phyloP scores from a whole-genome alignment of 805 yeast genomes.

The Zygoascus biomembranicola region DNA sequence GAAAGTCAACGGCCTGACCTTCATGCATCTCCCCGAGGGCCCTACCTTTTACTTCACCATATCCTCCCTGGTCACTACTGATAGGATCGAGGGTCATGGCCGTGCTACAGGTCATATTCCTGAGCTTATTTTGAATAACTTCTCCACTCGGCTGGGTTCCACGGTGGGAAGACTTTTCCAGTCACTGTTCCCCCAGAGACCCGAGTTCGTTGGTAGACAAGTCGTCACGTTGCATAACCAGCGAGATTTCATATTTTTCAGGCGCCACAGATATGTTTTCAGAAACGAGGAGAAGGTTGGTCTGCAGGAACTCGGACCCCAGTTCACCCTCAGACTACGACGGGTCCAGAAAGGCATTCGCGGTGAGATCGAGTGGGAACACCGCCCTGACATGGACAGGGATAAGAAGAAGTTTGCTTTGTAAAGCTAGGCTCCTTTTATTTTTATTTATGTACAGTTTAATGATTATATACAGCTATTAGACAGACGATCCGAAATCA shows the following conservation, averaged over 20 bases:
- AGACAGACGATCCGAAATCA: background rate
- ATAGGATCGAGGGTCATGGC: slow-evolving; percentile 80
- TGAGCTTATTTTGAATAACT: slow-evolving; percentile 85
- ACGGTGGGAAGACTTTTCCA: slow-evolving; percentile 91
- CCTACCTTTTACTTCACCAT: slow-evolving; percentile 91
- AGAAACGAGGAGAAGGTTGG: slow-evolving; percentile 89
- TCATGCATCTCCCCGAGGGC: slow-evolving; percentile 89
- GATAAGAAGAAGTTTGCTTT: slow-evolving; percentile 75
- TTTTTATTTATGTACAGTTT: slow-evolving; percentile 1
- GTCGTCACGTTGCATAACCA: slow-evolving; percentile 94
- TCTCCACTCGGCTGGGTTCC: slow-evolving; percentile 85
- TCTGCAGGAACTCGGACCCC: slow-evolving; percentile 93
- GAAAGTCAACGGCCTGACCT: slow-evolving; percentile 82
- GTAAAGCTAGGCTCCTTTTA: too few species aligned
- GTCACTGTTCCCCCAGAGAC: slow-evolving; percentile 83
- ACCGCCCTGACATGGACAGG: slow-evolving; percentile 90
- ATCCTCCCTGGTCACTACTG: slow-evolving; percentile 65
- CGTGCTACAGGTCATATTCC: slow-evolving; percentile 86
- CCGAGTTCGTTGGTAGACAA: slow-evolving; percentile 92
- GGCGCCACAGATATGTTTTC: slow-evolving; percentile 90
- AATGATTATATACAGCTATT: background rate
- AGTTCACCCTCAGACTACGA: slow-evolving; percentile 81
- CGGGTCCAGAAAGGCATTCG: slow-evolving; percentile 86
- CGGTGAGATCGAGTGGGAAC: slow-evolving; percentile 95
- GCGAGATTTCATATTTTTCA: slow-evolving; percentile 88